Base-by-base conservation (phyloP, 2,329 filamentous ascomycete genomes). In the Microcera coccophila region DNA sequence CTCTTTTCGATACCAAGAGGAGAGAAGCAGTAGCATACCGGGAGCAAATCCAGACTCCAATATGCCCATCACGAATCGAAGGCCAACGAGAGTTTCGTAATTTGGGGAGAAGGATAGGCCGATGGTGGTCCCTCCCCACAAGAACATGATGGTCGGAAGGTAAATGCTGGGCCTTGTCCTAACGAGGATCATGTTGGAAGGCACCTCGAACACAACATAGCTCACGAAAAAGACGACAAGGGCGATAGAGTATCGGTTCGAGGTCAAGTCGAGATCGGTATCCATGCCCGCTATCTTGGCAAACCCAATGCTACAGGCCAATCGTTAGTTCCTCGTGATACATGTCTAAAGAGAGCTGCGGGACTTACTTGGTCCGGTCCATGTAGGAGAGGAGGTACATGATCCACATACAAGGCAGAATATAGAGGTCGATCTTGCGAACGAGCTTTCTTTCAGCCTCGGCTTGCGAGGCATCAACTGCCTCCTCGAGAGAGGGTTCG, bases 1-100 rank as follows among this genome's bases (percentile, higher is more conserved):
- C 3, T 50, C 50, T 17, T 53, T 51, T 47, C 63, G 63, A 44
- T 87, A 88, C 84, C 84, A 88, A 47, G 79, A 84, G 0, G 77
- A 81, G 0, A 87, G 68, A 46, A 85, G 81, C 62, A 75, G 42
- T 55, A 77, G 49, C 62, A 85, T 74, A 7, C 79, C 79, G 0
- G 78, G 78, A 42, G 77, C 79, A 1, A 84, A 68, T 2, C 79
- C 80, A 5, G 80, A 66, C 60, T 85, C 81, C 34, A 70, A 73
- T 19, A 81, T 54, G 28, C 80, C 79, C 7, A 84, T 62, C 34
- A 64, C 38, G 50, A 79, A 76, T 50, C 66, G 67, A 29, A 69
- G 52, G 5, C 48, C 59, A 19, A 64, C 44, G 7, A 66, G 53
- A 2, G 50, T 47, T 2, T 52, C 34, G 42, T 59, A 62, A 33